Evolutionary conservation across 2,329 filamentous ascomycete species (phyloP), one percentile per base, ranked within the genome.

Genomic region (Aspergillus novoparasiticus): DNA sequence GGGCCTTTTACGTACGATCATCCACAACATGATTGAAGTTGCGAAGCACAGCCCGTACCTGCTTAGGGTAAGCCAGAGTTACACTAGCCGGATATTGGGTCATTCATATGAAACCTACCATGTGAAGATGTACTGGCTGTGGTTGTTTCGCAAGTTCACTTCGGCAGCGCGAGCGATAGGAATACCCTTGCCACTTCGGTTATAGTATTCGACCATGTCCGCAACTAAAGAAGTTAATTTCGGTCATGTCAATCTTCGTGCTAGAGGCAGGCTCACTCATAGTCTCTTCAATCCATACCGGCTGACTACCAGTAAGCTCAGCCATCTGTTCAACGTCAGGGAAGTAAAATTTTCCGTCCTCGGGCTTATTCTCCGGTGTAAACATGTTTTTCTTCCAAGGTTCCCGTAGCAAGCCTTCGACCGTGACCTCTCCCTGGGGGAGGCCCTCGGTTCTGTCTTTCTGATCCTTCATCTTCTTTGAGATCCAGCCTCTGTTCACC

Each of bases 371-470:
- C 0, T 91, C 89, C 0, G 95, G 95, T 61, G 95, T 99, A 77
- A 99, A 99, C 86, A 94, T 90, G 77, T 99, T 99, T 85, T 94
- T 96, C 85, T 96, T 95, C 87, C 92, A 96, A 10, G 94, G 94
- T 80, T 95, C 88, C 64, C 95, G 82, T 75, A 99, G 76, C 76
- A 99, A 73, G 0, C 95, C 95, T 79, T 97, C 89, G 2, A 99
- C 88, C 0, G 85, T 86, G 11, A 98, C 89, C 72, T 90, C 87
- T 0, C 88, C 92, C 56, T 73, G 76, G 0, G 91, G 90, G 68
- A 98, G 70, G 1, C 88, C 88, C 28, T 88, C 86, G 0, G 85
- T 81, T 43, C 92, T 81, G 61, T 83, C 81, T 68, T 81, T 81
- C 80, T 94, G 90, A 64, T 86, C 80, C 60, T 85, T 86, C 71